phyloP scores from a whole-genome alignment of 441 rosid species.

The Croton setiger region DNA sequence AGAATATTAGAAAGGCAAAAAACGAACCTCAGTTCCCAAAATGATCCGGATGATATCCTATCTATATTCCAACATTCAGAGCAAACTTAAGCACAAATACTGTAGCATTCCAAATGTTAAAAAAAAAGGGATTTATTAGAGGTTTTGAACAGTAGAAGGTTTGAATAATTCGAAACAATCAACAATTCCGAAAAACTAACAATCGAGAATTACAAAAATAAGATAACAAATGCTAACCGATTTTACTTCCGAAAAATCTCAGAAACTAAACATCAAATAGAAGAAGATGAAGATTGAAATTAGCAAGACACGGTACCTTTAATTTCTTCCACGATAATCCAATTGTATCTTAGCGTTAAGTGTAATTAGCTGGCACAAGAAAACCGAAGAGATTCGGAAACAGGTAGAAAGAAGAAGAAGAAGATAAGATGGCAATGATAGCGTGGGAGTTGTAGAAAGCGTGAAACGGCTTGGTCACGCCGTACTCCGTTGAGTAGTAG shows the following conservation, averaged over 20 bases:
- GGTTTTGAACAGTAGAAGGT: background rate
- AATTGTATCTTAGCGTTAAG: background rate
- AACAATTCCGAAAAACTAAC: background rate
- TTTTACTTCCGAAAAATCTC: background rate
- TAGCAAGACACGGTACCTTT: background rate
- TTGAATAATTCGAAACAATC: background rate
- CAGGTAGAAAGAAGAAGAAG: background rate
- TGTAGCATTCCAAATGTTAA: background rate
- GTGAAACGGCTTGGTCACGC: background rate
- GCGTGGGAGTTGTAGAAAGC: background rate
- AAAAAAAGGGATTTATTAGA: background rate
- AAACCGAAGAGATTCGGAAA: background rate
- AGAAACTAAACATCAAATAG: background rate
- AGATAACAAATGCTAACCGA: background rate
- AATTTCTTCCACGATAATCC: slow-evolving; percentile 1
- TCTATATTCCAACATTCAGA: background rate
- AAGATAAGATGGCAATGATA: too few species aligned
- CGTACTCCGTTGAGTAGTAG: background rate
- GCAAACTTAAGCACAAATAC: background rate
- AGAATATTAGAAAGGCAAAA: background rate
- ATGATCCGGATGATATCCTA: background rate
- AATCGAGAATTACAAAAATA: background rate
- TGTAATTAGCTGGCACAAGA: background rate
- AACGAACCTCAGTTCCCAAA: background rate
- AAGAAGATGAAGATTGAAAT: background rate